Evolutionary conservation across 495 filamentous ascomycete genomes (phyloP).

Genomic region (Aspergillus ostianus): DNA sequence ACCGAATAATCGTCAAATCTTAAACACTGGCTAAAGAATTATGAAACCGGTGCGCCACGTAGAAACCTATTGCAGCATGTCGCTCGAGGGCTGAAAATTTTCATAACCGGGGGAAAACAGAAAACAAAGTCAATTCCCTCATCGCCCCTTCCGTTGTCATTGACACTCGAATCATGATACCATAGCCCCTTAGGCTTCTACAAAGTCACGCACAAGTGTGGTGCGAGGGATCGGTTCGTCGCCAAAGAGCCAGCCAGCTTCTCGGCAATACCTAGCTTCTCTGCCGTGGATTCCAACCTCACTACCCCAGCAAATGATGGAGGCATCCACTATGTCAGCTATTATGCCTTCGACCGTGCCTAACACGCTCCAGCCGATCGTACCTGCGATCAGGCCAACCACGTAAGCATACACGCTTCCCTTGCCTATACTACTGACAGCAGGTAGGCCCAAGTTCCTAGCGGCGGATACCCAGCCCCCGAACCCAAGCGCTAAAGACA

Average conservation of each 20-base stretch:
- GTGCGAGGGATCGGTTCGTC: slow-evolving; percentile 29
- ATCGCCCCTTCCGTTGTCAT: too few relatives aligned
- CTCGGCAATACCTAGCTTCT: slow-evolving; percentile 79
- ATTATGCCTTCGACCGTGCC: slow-evolving; percentile 95
- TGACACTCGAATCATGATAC: not conserved
- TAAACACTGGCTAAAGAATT: not conserved
- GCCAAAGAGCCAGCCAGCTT: slow-evolving; percentile 80
- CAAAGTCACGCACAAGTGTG: slow-evolving; percentile 2
- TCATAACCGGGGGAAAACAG: too few relatives aligned
- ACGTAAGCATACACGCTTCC: slow-evolving; percentile 97
- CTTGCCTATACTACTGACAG: slow-evolving; percentile 51
- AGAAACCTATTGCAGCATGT: not conserved
- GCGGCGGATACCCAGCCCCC: slow-evolving; percentile 98
- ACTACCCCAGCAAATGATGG: slow-evolving; percentile 89
- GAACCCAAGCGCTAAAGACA: slow-evolving; percentile 84
- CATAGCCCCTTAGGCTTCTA: slow-evolving; percentile 3
- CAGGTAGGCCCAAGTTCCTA: slow-evolving; percentile 59
- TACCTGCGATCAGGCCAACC: slow-evolving; percentile 83
- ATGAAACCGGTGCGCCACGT: not conserved
- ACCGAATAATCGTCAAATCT: not conserved
- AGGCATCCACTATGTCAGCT: slow-evolving; percentile 87
- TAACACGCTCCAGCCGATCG: slow-evolving; percentile 92
- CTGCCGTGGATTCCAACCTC: slow-evolving; percentile 67
- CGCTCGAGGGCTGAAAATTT: too few relatives aligned
- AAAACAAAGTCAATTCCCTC: too few relatives aligned